phyloP scores from a whole-genome alignment of 169 alveolate genomes.

The Cryptosporidium tyzzeri region DNA sequence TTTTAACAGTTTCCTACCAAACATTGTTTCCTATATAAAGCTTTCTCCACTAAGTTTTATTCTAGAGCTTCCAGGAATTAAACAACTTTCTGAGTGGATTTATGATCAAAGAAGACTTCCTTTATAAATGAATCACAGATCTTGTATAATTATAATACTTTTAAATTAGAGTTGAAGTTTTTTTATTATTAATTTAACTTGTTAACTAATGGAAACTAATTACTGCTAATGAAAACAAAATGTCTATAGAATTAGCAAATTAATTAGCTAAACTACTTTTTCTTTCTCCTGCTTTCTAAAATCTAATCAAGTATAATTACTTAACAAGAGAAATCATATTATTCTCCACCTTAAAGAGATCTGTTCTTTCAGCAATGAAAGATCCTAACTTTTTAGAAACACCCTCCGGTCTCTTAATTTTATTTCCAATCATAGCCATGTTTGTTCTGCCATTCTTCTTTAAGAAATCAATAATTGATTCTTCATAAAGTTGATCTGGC shows the following conservation, averaged over 20 bases:
- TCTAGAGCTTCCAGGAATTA: constrained; percentile 71
- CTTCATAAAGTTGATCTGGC: constrained; percentile 79
- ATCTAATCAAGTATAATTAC: neutral
- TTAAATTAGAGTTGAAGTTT: neutral
- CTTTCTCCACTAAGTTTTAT: constrained; percentile 74
- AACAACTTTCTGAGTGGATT: constrained; percentile 72
- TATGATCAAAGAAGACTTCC: constrained; percentile 76
- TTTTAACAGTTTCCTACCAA: constrained; percentile 62
- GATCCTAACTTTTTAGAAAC: constrained; percentile 83
- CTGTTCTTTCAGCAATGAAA: constrained; percentile 81
- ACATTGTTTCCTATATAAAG: constrained; percentile 73
- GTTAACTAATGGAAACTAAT: neutral
- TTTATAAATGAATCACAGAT: neutral
- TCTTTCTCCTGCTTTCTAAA: neutral
- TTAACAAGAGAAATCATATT: constrained; percentile 78
- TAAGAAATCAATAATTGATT: constrained; percentile 81
- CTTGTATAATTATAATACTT: neutral
- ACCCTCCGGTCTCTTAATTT: constrained; percentile 86
- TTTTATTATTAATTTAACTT: neutral
- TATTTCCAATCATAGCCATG: constrained; percentile 83
- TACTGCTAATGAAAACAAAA: constrained; percentile 15
- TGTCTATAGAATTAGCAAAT: constrained; percentile 7
- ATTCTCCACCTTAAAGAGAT: constrained; percentile 80
- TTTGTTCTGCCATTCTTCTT: constrained; percentile 86
- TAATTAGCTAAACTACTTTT: constrained; percentile 46